Base-by-base conservation (phyloP, 306 rosid species). In the Urtica urens region DNA sequence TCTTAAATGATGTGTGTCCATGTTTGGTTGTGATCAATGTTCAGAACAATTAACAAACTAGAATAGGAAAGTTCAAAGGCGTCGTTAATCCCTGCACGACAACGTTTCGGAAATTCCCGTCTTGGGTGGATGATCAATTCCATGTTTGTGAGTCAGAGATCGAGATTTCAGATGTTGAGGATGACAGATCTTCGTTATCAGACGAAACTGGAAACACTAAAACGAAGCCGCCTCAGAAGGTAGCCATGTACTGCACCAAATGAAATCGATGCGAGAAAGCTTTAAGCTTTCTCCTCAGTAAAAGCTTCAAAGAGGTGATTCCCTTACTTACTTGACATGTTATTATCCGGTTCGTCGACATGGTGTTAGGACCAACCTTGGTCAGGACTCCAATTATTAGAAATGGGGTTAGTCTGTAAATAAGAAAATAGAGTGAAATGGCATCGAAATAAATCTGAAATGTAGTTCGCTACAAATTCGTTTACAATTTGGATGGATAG, bases 251-350 rank as follows among this genome's bases (percentile, higher is more conserved):
- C 73, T 88, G 95, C 76, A 88, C 97, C 0, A 95, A 93, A 64
- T 94, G 95, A 51, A 88, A 83, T 55, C 80, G 97, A 49, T 88
- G 97, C 50, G 97, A 88, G 74, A 88, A 88, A 77, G 97, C 97
- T 55, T 61, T 93, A 40, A 88, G 96, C 70, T 74, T 73, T 50
- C 93, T 88, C 49, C 96, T 88, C 43, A 68, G 75, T 51, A 68
- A 78, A 72, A 95, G 95, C 69, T 88, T 88, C 49, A 59, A 81
- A 67, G 95, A 88, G 95, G 96, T 81, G 51, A 72, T 44, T 62
- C n/a, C n/a, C n/a, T n/a, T n/a, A n/a, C n/a, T n/a, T n/a, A 30
- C 43, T 46, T 29, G 28, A 46, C 34, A 14, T 49, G 15, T 59
- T 38, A 23, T 51, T 30, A 24, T 17, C 7, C 3, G 0, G 18